Conservation (phyloP, 768 basidiomycete genomes). For the Auricularia sp. region DNA sequence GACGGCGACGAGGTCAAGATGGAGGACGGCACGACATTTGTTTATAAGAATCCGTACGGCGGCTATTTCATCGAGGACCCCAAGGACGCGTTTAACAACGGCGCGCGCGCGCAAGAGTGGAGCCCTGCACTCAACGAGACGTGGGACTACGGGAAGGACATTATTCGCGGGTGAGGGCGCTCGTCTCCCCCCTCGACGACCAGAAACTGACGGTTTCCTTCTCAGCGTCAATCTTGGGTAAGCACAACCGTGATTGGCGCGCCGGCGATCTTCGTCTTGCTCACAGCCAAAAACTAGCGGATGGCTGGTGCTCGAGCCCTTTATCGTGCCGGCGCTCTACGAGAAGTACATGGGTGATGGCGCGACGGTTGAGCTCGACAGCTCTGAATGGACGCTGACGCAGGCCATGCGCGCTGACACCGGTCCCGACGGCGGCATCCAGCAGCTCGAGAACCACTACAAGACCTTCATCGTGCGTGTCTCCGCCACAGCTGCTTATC, state of each 20-base stretch:
- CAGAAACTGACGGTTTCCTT: not conserved
- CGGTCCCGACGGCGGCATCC: conserved; percentile 42
- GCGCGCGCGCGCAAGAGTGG: conserved; percentile 68
- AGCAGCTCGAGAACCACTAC: conserved; percentile 67
- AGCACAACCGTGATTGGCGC: not conserved
- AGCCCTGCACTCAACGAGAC: conserved; percentile 65
- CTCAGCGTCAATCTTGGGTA: conserved; percentile 7
- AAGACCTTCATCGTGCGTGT: conserved; percentile 65
- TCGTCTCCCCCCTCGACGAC: not conserved
- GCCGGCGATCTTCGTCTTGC: conserved; percentile 39
- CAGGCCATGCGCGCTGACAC: conserved; percentile 55
- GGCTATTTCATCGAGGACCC: conserved; percentile 68
- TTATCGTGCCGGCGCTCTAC: conserved; percentile 56
- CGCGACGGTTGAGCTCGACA: conserved; percentile 16
- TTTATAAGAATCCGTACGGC: conserved; percentile 68
- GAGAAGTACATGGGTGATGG: conserved; percentile 40
- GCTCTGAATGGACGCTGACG: conserved; percentile 62
- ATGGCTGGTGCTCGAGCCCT: conserved; percentile 69
- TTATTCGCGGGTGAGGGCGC: conserved; percentile 42
- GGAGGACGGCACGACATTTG: conserved; percentile 61
- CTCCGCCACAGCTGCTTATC: not conserved
- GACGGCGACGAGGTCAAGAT: conserved; percentile 62
- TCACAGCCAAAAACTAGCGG: conserved; percentile 43
- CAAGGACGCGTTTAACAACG: conserved; percentile 64
- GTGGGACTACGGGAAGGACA: conserved; percentile 62